Evolutionary conservation across 2,329 filamentous ascomycete species (phyloP).

Genomic region (Trichoderma brevicompactum): DNA sequence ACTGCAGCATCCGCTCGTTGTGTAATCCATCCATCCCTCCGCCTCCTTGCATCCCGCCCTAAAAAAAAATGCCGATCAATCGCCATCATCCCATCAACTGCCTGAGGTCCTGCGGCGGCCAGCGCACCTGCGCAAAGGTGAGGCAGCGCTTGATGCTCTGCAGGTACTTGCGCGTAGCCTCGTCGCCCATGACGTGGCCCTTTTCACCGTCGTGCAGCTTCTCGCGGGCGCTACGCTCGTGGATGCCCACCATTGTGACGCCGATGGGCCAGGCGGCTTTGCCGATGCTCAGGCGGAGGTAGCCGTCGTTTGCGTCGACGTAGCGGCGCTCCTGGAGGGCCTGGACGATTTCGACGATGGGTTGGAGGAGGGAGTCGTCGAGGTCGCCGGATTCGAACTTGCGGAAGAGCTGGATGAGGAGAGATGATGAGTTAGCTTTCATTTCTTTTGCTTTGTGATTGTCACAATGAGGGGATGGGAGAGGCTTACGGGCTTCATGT

Average conservation of each 20-base stretch:
- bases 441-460: background rate
- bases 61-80: background rate
- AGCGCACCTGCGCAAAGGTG: slow-evolving; percentile 94
- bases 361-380: slow-evolving; percentile 76
- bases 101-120: slow-evolving; percentile 89
- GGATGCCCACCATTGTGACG: slow-evolving; percentile 99
- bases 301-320: slow-evolving; percentile 95
- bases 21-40: background rate
- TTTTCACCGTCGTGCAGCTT: slow-evolving; percentile 88
- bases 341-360: slow-evolving; percentile 88
- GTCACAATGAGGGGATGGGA: background rate
- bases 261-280: slow-evolving; percentile 99
- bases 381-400: slow-evolving; percentile 83
- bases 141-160: slow-evolving; percentile 97
- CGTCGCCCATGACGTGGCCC: slow-evolving; percentile 96
- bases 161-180: slow-evolving; percentile 91
- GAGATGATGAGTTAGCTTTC: background rate
- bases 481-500: slow-evolving; percentile 72
- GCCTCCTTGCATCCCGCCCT: no score
- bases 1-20: background rate
- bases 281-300: slow-evolving; percentile 88
- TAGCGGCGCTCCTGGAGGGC: slow-evolving; percentile 90
- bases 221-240: slow-evolving; percentile 93
- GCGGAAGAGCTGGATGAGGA: slow-evolving; percentile 67
- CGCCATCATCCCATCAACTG: slow-evolving; percentile 83